Evolutionary conservation across 108 stramenopile genomes (phyloP).

Genomic region (Asterionellopsis glacialis): DNA sequence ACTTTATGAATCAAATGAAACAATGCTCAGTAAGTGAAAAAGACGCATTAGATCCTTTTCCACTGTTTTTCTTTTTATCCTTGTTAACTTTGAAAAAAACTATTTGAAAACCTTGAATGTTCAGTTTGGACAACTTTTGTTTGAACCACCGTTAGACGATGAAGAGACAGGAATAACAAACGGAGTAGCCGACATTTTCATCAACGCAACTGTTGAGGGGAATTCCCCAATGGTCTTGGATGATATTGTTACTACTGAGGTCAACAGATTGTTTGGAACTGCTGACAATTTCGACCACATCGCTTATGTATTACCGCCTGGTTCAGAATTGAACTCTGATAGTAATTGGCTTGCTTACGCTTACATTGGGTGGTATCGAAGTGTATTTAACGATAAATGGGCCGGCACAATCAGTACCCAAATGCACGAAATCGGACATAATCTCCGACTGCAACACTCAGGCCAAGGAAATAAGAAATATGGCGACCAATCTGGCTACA

Average conservation of each 20-base stretch:
- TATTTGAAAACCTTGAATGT: constrained; percentile 16
- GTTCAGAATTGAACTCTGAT: background rate
- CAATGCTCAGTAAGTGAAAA: too few relatives aligned
- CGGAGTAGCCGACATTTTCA: background rate
- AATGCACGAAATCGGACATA: constrained; percentile 70
- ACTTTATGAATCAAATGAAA: constrained; percentile 16
- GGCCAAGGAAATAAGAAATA: background rate
- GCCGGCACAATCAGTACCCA: constrained; percentile 28
- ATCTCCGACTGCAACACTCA: constrained; percentile 31
- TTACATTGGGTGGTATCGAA: constrained; percentile 1
- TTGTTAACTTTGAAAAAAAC: constrained; percentile 23
- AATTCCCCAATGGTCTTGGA: background rate
- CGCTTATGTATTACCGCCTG: constrained; percentile 32
- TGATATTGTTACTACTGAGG: constrained; percentile 2
- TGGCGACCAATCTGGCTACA: constrained; percentile 5
- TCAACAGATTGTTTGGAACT: background rate
- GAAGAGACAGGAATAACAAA: background rate
- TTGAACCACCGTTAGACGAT: constrained; percentile 2
- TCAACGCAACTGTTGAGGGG: background rate
- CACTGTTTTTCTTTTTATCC: background rate
- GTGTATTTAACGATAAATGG: constrained; percentile 48
- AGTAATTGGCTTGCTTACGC: constrained; percentile 4
- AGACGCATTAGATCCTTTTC: too few relatives aligned
- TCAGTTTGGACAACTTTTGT: too few relatives aligned
- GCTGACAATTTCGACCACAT: constrained; percentile 20